Evolutionary conservation across 2,329 filamentous ascomycete species (phyloP), one percentile per base, ranked within the genome.

Genomic region (Diaporthe ampelina): DNA sequence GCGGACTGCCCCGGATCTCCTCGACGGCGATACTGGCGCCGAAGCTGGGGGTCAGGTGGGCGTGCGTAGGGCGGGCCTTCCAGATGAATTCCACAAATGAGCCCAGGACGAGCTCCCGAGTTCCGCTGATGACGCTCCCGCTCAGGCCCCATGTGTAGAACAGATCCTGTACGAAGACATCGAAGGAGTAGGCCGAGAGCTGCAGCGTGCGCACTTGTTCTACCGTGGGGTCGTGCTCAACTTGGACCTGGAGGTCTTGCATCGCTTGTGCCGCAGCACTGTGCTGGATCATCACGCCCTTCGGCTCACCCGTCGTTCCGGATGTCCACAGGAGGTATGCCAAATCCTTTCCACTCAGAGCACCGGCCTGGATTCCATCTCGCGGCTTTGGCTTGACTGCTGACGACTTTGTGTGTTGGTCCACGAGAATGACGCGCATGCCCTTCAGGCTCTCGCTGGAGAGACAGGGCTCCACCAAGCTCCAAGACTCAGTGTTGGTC

Each of bases 141-240:
- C 91, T 90, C n/a, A 83, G 83, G 73, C 87, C 84, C 87, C 90
- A 91, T 2, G 91, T 84, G 78, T 90, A 91, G 79, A 93, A 92
- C 15, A 92, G 89, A 76, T 92, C 91, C 77, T 92, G 91, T 0
- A 92, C 89, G 37, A 83, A 85, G 45, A 70, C 72, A 21, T 74
- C 72, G 65, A 74, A 74, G 26, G 72, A 70, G 45, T 61, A 63
- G 1, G 65, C 61, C 32, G 72, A 74, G 35, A 70, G 56, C 56
- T 70, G 65, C 45, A 74, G 45, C n/a, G 61, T 70, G 15, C 72
- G 72, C 6, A 74, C 61, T 15, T 59, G 54, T 26, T 59, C 61
- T 15, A 76, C 75, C 9, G 76, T 70, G 0, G 77, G 76, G 61
- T 83, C 78, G 2, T 77, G 76, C 2, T 82, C 82, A 29, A 84